Percentiles rank a stretch among this genome's conserved stretches.
Evolutionary conservation across 1,284 basidiomycete species (phyloP).

Genomic region (Mycena sp.): DNA sequence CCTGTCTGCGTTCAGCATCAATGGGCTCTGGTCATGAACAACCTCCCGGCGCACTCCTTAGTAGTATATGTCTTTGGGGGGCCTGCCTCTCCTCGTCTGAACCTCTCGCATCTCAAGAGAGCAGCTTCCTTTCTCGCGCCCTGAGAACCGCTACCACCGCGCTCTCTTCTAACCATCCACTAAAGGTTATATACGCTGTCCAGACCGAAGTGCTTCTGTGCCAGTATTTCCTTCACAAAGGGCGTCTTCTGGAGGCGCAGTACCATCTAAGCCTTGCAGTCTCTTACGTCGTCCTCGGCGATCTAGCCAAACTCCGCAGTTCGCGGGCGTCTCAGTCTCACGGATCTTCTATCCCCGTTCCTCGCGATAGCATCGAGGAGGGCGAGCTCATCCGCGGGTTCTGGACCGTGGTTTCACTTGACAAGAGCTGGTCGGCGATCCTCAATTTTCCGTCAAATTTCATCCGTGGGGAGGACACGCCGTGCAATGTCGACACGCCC

Average conservation of each 20-base stretch:
- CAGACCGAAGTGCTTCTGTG: constrained; percentile 66
- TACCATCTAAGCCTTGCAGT: constrained; percentile 50
- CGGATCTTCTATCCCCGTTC: constrained; percentile 42
- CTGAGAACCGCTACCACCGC: constrained; percentile 52
- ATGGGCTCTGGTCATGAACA: constrained; percentile 44
- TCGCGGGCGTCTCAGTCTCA: constrained; percentile 40
- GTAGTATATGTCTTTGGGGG: constrained; percentile 60
- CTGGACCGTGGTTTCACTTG: constrained; percentile 62
- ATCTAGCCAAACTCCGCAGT: constrained; percentile 50
- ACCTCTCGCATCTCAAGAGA: constrained; percentile 39
- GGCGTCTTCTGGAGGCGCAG: constrained; percentile 56
- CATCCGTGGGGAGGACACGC: constrained; percentile 50
- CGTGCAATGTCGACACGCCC: constrained; percentile 60
- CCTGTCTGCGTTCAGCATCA: constrained; percentile 9
- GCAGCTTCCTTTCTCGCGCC: constrained; percentile 54
- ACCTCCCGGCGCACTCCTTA: constrained; percentile 50
- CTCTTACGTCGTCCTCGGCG: constrained; percentile 51
- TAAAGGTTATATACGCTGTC: constrained; percentile 55
- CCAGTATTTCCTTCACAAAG: constrained; percentile 60
- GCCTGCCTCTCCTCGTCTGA: constrained; percentile 50
- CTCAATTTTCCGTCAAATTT: constrained; percentile 55
- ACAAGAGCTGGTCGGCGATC: constrained; percentile 58
- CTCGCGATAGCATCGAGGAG: constrained; percentile 52
- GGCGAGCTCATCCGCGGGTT: constrained; percentile 66
- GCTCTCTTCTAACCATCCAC: constrained; percentile 49